phyloP scores from a whole-genome alignment of 116 monocot genomes.

The Dioscorea cayenensis region DNA sequence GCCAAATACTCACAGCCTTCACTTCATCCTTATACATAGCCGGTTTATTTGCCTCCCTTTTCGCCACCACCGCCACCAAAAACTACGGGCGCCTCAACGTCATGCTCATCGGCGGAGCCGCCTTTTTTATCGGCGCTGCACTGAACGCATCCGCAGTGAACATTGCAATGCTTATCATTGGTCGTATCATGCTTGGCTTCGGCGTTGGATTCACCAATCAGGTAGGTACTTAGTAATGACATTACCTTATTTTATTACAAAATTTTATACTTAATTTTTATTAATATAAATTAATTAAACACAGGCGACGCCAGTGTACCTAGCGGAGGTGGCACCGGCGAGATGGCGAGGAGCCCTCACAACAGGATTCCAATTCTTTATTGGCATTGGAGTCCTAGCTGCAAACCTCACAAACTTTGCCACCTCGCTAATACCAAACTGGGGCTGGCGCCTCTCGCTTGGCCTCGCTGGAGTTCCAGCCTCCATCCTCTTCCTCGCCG shows the following conservation, averaged over 20 bases:
- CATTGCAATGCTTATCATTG: constrained; percentile 35
- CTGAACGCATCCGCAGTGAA: constrained; percentile 25
- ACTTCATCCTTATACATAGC: constrained; percentile 70
- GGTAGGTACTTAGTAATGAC: constrained; percentile 13
- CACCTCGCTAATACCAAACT: background rate
- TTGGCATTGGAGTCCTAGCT: constrained; percentile 19
- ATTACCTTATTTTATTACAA: no score
- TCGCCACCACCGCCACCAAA: constrained; percentile 28
- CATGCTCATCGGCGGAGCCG: constrained; percentile 23
- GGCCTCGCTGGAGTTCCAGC: constrained; percentile 20
- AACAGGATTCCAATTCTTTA: constrained; percentile 26
- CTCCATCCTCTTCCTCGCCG: background rate
- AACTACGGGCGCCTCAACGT: constrained; percentile 23
- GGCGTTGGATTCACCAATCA: constrained; percentile 44
- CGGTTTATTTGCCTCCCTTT: constrained; percentile 33
- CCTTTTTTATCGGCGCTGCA: constrained; percentile 24
- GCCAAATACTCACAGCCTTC: constrained; percentile 53
- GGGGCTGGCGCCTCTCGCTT: constrained; percentile 34
- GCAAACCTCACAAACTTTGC: constrained; percentile 27
- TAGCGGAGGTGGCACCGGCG: constrained; percentile 34
- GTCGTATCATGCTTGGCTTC: constrained; percentile 28
- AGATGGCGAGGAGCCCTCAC: constrained; percentile 31
- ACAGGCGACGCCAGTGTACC: constrained; percentile 56
- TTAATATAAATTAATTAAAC: no score
- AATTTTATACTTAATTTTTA: no score